Evolutionary conservation across 2,329 filamentous ascomycete genomes (phyloP), one percentile per base, ranked within the genome.

Genomic region (Zymoseptoria crescenta): DNA sequence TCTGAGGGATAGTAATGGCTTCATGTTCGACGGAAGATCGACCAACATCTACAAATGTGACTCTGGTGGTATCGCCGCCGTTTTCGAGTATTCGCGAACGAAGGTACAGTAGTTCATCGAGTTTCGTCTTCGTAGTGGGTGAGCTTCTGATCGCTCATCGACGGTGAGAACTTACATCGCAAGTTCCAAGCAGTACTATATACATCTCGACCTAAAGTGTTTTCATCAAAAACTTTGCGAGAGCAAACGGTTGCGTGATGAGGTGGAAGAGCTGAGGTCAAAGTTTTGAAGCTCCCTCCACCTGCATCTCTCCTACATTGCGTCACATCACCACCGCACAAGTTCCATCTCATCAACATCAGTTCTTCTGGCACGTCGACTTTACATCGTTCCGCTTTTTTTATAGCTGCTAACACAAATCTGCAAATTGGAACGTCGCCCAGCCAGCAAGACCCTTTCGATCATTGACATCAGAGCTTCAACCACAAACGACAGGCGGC

Each of bases 101-200:
- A 1, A 86, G 73, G 67, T 80, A 86, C 2, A 82, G 71, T 0
- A 86, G 75, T 67, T 87, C 84, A 4, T 79, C 70, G 9, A 84
- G 74, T 68, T 87, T 88, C 30, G 84, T 86, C 60, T 65, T 16
- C 10, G 21, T 5, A 58, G 55, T 49, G n/a, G 60, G 72, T 72
- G 10, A 53, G 58, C 55, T 27, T 6, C n/a, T 24, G 21, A 49
- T n/a, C 24, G 19, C 6, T 27, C 10, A 21, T 51, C 49, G 24
- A 51, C 8, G 20, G 1, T 21, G 5, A 4, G 3, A 19, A 58
- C 62, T 49, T 21, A 65, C 63, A 67, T 88, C 85, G 67, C 81
- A 84, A 13, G 84, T 87, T 20, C 85, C 85, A 21, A 87, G 70
- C 13, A 87, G 72, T 55, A 81, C 74, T 56, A 87, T 78, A 48